A percentile compares a stretch with the other conserved stretches of the same genome.
phyloP scores from a whole-genome alignment of 2,329 filamentous ascomycete genomes.

The Trichoderma sp. region DNA sequence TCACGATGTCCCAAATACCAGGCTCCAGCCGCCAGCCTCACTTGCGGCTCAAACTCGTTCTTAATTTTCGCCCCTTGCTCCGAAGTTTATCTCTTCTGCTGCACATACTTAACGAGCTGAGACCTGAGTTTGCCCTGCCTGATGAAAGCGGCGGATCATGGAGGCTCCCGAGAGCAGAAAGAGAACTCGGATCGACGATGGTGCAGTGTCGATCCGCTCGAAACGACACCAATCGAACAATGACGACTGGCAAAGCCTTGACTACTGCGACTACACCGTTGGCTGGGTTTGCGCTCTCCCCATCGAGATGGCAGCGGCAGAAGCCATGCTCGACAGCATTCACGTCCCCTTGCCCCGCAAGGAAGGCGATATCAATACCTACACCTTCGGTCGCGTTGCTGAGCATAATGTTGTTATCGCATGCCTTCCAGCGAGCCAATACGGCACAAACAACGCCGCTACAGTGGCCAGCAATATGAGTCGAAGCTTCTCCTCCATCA shows the following conservation, averaged over 20 bases:
- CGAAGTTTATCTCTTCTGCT: not conserved
- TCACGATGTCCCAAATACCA: not conserved
- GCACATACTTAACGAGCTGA: not conserved
- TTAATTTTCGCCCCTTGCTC: not conserved
- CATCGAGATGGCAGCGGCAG: not conserved
- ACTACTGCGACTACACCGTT: not conserved
- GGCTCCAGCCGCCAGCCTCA: not conserved
- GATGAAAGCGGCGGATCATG: not conserved
- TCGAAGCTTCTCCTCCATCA: conserved; percentile 31
- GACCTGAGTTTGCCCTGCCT: not conserved
- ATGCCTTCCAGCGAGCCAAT: conserved; percentile 15
- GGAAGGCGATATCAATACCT: not conserved
- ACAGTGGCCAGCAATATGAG: conserved; percentile 33
- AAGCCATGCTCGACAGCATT: not conserved
- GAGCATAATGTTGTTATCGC: conserved; percentile 4
- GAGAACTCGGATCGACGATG: not conserved
- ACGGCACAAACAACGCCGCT: conserved; percentile 33
- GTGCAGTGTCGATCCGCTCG: not conserved
- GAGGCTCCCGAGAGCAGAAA: not conserved
- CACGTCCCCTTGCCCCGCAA: not conserved
- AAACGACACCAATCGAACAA: not conserved
- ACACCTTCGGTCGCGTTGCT: not conserved
- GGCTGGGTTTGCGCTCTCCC: not conserved
- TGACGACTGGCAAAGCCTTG: not conserved
- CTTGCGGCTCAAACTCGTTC: not conserved